These are phyloP conservation scores for Aureobasidium lini DNA, from an alignment of 2,329 filamentous ascomycete genomes.

Conservation along the genomic window DNA sequence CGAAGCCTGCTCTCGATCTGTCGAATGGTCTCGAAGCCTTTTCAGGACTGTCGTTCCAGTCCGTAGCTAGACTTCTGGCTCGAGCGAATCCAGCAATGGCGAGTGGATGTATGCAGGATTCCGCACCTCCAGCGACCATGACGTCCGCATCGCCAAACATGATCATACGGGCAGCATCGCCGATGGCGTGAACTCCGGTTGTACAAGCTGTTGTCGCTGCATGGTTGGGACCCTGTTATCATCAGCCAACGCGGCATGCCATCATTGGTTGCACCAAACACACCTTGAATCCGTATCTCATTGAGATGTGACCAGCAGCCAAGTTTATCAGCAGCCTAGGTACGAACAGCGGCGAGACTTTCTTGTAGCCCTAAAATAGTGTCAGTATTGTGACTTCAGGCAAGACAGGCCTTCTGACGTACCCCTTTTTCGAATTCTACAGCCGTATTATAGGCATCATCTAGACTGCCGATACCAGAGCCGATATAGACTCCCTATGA, in stretches of 20 bases:
- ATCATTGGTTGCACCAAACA: conserved; percentile 26
- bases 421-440: conserved; percentile 67
- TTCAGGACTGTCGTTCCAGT: conserved; percentile 64
- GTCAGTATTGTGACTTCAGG: background rate
- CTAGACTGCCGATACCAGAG: conserved; percentile 89
- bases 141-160: conserved; percentile 85
- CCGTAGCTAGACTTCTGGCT: conserved; percentile 75
- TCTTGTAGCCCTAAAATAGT: conserved; percentile 67
- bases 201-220: conserved; percentile 91
- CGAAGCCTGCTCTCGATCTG: conserved; percentile 69
- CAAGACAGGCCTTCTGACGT: conserved; percentile 27
- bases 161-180: conserved; percentile 89
- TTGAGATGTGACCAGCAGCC: conserved; percentile 88
- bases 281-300: conserved; percentile 74
- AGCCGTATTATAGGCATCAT: conserved; percentile 81
- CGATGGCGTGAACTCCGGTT: conserved; percentile 88
- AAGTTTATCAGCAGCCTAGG: conserved; percentile 91
- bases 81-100: conserved; percentile 87
- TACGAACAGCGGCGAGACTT: conserved; percentile 88
- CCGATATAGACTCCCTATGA: conserved; percentile 76
- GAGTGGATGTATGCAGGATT: conserved; percentile 92
- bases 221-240: conserved; percentile 74
- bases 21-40: conserved; percentile 84
- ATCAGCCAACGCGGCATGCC: background rate
- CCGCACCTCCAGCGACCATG: conserved; percentile 92